Evolutionary conservation across 202 grass and related monocot species (phyloP).

Genomic region (Alloteropsis angusta): DNA sequence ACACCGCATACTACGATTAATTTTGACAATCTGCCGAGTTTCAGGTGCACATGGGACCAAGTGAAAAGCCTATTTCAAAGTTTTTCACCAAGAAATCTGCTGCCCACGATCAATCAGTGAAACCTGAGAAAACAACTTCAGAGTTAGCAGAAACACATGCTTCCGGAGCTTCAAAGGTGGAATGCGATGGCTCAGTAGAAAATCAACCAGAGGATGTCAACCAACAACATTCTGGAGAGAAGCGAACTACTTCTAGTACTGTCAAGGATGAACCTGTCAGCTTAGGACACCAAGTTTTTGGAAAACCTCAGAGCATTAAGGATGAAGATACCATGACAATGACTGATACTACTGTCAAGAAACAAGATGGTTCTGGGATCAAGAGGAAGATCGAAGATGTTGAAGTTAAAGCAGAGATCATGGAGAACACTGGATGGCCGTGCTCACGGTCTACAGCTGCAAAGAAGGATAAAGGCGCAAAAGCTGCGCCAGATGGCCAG

Average conservation of each 20-base stretch:
- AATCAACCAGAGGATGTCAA: slow-evolving; percentile 21
- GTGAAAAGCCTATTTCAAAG: slow-evolving; percentile 55
- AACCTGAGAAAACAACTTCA: not conserved
- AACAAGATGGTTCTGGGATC: slow-evolving; percentile 9
- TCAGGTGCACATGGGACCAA: slow-evolving; percentile 48
- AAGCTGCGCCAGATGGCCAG: slow-evolving; percentile 41
- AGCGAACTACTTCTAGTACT: not conserved
- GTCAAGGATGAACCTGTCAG: slow-evolving; percentile 23
- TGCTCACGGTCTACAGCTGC: not conserved
- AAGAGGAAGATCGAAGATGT: slow-evolving; percentile 54
- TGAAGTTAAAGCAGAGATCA: not conserved
- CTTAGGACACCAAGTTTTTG: slow-evolving; percentile 15
- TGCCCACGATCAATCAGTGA: not conserved
- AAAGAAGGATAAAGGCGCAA: slow-evolving; percentile 41
- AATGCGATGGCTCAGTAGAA: slow-evolving; percentile 18
- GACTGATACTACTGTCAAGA: not conserved
- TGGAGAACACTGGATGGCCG: not conserved
- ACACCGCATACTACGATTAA: not conserved
- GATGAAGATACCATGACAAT: not conserved
- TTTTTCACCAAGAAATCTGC: slow-evolving; percentile 64
- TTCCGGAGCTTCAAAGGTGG: slow-evolving; percentile 22
- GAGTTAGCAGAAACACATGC: slow-evolving; percentile 11
- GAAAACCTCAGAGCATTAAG: slow-evolving; percentile 18
- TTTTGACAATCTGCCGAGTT: not conserved
- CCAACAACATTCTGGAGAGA: not conserved